Percentiles rank a stretch among this genome's conserved stretches.
Conservation (phyloP, 1,284 basidiomycete genomes). For the Pterulicium gracile region DNA sequence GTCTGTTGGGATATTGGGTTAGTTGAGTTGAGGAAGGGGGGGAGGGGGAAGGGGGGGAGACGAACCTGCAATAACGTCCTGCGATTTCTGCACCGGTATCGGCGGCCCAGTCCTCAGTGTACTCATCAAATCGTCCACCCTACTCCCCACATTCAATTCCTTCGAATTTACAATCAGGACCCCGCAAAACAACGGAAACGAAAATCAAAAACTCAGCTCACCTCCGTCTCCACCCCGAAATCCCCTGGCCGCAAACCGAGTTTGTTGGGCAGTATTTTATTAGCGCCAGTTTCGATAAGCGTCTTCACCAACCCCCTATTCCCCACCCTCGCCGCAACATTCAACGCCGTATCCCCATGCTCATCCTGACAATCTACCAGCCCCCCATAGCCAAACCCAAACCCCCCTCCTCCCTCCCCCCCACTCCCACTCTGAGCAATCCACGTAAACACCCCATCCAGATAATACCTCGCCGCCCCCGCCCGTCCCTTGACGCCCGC, state of each 20-base stretch:
- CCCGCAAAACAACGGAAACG: constrained; percentile 5
- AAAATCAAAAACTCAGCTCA: constrained; percentile 22
- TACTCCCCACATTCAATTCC: constrained; percentile 59
- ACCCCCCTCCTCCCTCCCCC: too few species aligned
- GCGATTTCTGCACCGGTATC: constrained; percentile 75
- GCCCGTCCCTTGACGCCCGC: constrained; percentile 88
- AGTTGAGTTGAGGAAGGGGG: constrained; percentile 3
- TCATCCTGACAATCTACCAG: constrained; percentile 91
- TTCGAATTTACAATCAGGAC: constrained; percentile 18
- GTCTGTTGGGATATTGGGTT: constrained; percentile 34
- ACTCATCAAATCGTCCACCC: constrained; percentile 67
- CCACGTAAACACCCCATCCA: constrained; percentile 84
- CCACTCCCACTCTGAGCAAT: constrained; percentile 49
- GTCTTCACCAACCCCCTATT: constrained; percentile 84
- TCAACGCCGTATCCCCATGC: constrained; percentile 93
- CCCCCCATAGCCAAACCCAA: constrained; percentile 64
- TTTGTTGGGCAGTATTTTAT: constrained; percentile 87
- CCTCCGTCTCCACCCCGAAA: constrained; percentile 88
- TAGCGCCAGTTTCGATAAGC: constrained; percentile 88
- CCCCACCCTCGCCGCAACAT: constrained; percentile 90
- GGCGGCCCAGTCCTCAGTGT: constrained; percentile 60
- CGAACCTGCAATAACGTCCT: constrained; percentile 80
- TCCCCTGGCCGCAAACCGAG: constrained; percentile 88
- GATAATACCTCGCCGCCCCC: constrained; percentile 80
- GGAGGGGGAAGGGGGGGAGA: constrained; percentile 4